Evolutionary conservation across 257 asterid genomes (phyloP).

Genomic region (Solanum bulbocastanum): DNA sequence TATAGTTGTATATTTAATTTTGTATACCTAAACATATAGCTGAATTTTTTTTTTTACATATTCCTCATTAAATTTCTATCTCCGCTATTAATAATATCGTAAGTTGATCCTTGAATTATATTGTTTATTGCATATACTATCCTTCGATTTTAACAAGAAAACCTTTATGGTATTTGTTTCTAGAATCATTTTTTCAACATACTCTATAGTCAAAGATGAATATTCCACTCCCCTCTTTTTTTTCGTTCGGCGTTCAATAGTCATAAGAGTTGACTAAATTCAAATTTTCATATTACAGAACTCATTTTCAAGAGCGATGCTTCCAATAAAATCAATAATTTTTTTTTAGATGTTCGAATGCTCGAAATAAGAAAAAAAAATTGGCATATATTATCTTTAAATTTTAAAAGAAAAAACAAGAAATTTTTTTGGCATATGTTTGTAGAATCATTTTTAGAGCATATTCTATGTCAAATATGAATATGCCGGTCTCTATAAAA

Average conservation of each 20-base stretch:
- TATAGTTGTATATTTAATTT: too few relatives aligned
- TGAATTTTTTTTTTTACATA: too few relatives aligned
- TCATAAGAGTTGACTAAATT: fast-evolving
- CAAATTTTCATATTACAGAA: neutral
- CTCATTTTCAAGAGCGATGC: neutral
- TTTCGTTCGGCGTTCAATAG: fast-evolving
- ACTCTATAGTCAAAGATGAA: neutral
- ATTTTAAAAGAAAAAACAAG: too few relatives aligned
- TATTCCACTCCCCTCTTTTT: neutral
- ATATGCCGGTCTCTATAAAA: neutral
- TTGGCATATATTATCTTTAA: too few relatives aligned
- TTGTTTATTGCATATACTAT: neutral
- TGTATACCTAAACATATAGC: too few relatives aligned
- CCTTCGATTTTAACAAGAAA: neutral
- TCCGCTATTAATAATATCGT: too few relatives aligned
- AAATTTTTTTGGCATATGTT: neutral
- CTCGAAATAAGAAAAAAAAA: neutral
- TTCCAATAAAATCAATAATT: neutral
- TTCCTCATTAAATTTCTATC: too few relatives aligned
- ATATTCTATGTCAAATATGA: neutral
- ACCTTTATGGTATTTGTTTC: neutral
- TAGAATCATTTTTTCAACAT: neutral
- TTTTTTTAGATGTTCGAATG: neutral
- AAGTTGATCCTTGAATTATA: neutral
- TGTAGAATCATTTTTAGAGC: neutral